Base-by-base conservation (phyloP, 257 asterid species). In the Rubia yunnanensis region DNA sequence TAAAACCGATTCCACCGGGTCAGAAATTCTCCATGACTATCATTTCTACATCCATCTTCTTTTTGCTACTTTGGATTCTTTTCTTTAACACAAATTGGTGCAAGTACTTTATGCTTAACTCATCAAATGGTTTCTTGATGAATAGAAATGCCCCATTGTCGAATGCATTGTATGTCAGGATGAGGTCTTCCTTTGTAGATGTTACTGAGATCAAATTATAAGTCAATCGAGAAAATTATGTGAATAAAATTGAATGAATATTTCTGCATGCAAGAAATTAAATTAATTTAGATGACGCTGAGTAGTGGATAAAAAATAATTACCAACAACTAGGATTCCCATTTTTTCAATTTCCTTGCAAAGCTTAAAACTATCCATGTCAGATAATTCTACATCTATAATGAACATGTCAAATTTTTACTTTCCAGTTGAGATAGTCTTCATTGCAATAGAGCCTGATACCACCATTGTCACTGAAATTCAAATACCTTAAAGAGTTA, bases 381-480 rank as follows among this genome's bases (percentile, higher is more conserved):
- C 75, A 63, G 34, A 26, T 13, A 66, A 69, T 35, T 73, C n/a
- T 11, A 70, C 32, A 44, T 75, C 56, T 59, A 65, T 75, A 14
- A 75, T 75, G 3, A 75, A 48, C 20, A 69, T 23, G 26, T 75
- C 79, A 26, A 69, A 74, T 10, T 34, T 44, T 38, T 60, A 20
- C 27, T 48, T 46, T 35, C 64, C 64, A 48, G 31, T 1, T 3
- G 11, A 4, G 39, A 74, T 63, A 26, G 52, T 70, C 24, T 39
- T 14, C 48, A 74, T 9, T 10, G 72, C 79, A 4, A 30, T 39
- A 11, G 65, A 35, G 58, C 53, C 68, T 28, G 27, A 20, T n/a
- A 48, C 65, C 36, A 50, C 60, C 52, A 15, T 24, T 10, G 79
- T 69, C 23, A 74, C 79, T 74, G 71, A 11, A 30, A 64, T 32